Evolutionary conservation across 495 filamentous ascomycete species (phyloP), one percentile per base, ranked within the genome.

Genomic region (Podospora appendiculata): DNA sequence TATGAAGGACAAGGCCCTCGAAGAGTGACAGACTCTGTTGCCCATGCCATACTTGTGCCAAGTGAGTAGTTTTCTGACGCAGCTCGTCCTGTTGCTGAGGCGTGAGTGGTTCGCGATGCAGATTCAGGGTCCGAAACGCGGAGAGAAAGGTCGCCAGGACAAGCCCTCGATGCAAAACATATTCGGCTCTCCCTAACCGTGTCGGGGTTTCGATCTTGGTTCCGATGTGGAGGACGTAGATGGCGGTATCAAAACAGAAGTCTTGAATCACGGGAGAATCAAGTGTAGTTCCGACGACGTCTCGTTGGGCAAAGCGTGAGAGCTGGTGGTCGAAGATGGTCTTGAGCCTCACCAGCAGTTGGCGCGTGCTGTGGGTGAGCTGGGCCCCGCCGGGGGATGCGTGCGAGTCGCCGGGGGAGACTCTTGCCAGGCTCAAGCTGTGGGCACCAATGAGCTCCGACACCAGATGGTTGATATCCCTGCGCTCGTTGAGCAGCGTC

Each of bases 241-340:
- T 36, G 11, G 41, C 14, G 3, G 32, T n/a, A 9, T 53, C 32
- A 18, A 47, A 47, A 13, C 4, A 32, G 34, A 47, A 46, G 42
- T 41, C 51, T 18, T 18, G 33, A 18, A n/a, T 10, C 3, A 8
- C 10, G 3, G 13, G 2, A 3, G 36, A 38, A 7, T 38, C 36
- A 13, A 40, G 36, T 6, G 33, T 32, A 42, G 19, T 40, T 4
- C 11, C 7, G 36, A 9, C 40, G 35, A 36, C 11, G 40, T 51
- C 49, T 43, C 40, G 40, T 9, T 13, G 49, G 14, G 34, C 42
- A 16, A 41, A 40, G 4, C 11, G 41, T 7, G 40, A 46, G 9
- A 53, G 38, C 17, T 46, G 43, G 51, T 53, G 43, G 44, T 53
- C 51, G 18, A 53, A 25, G 42, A 53, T 41, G 35, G 47, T 42